Evolutionary conservation across 1,284 basidiomycete genomes (phyloP).

Genomic region (Marasmius sp.): DNA sequence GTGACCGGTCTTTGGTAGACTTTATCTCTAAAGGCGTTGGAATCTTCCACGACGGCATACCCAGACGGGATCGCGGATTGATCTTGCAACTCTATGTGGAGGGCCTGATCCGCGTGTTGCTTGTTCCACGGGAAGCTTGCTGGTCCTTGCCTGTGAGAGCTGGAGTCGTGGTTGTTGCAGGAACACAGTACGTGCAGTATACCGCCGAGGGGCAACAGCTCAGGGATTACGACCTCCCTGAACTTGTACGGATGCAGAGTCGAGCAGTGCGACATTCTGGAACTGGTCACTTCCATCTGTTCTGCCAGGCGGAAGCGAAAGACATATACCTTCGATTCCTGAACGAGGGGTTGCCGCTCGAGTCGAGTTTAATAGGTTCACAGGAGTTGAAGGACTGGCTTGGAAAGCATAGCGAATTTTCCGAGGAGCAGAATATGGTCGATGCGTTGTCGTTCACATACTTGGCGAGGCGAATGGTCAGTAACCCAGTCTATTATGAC

Average conservation of each 20-base stretch:
- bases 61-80: slow-evolving; percentile 69
- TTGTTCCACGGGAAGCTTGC: slow-evolving; percentile 81
- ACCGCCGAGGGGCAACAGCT: slow-evolving; percentile 66
- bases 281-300: slow-evolving; percentile 75
- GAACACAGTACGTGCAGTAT: slow-evolving; percentile 81
- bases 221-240: slow-evolving; percentile 77
- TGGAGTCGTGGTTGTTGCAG: slow-evolving; percentile 84
- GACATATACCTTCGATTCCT: slow-evolving; percentile 82
- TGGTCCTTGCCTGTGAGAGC: slow-evolving; percentile 87
- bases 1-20: slow-evolving; percentile 69
- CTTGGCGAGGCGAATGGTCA: slow-evolving; percentile 67
- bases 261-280: slow-evolving; percentile 69
- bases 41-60: slow-evolving; percentile 79
- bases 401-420: slow-evolving; percentile 38
- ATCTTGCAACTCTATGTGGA: slow-evolving; percentile 84
- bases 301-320: slow-evolving; percentile 84
- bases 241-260: slow-evolving; percentile 91
- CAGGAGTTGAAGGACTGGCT: slow-evolving; percentile 56
- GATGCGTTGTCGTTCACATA: slow-evolving; percentile 84
- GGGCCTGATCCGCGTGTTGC: slow-evolving; percentile 79
- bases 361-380: slow-evolving; percentile 73
- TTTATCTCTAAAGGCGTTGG: slow-evolving; percentile 89
- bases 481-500: slow-evolving; percentile 90
- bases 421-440: slow-evolving; percentile 67
- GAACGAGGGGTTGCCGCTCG: slow-evolving; percentile 85